A percentile compares a stretch with the other conserved stretches of the same genome.
phyloP scores from a whole-genome alignment of 805 yeast genomes.

The Yamadazyma endophytica region DNA sequence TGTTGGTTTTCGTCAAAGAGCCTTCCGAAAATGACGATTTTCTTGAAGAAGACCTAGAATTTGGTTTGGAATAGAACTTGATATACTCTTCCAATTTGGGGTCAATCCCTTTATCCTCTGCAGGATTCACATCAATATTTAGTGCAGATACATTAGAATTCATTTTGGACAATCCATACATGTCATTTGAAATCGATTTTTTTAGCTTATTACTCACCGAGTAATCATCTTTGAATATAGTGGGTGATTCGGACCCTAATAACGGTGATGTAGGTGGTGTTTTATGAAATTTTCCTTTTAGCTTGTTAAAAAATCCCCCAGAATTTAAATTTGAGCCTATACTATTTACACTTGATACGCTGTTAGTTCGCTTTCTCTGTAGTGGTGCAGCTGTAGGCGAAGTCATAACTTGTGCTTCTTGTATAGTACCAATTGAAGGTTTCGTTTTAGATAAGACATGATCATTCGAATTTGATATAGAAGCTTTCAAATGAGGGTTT shows the following conservation, averaged over 20 bases:
- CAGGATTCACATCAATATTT: background rate
- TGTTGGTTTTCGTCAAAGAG: conserved; percentile 2
- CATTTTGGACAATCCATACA: conserved; percentile 3
- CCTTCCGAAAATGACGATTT: conserved; percentile 11
- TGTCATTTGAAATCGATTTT: conserved; percentile 1
- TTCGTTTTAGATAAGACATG: conserved; percentile 25
- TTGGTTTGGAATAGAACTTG: conserved; percentile 26
- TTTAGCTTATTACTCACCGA: conserved; percentile 9
- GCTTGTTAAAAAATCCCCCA: conserved; percentile 26
- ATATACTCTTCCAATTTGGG: conserved; percentile 35
- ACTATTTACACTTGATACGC: conserved; percentile 5
- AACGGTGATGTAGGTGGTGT: conserved; percentile 11
- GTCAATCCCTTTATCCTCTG: conserved; percentile 12
- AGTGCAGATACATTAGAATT: conserved; percentile 1
- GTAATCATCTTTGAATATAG: conserved; percentile 11
- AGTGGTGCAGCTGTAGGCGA: conserved; percentile 3
- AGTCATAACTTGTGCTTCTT: conserved; percentile 15
- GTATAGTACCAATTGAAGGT: conserved; percentile 23
- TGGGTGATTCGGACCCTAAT: conserved; percentile 1
- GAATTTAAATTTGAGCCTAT: conserved; percentile 14
- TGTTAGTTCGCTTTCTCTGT: conserved; percentile 5
- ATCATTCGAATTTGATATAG: conserved; percentile 30
- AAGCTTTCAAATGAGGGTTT: conserved; percentile 18
- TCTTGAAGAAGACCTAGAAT: conserved; percentile 14
- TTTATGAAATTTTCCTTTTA: conserved; percentile 30